Conservation (phyloP, 352 stramenopile species). For the Phytopythium kandeliae region DNA sequence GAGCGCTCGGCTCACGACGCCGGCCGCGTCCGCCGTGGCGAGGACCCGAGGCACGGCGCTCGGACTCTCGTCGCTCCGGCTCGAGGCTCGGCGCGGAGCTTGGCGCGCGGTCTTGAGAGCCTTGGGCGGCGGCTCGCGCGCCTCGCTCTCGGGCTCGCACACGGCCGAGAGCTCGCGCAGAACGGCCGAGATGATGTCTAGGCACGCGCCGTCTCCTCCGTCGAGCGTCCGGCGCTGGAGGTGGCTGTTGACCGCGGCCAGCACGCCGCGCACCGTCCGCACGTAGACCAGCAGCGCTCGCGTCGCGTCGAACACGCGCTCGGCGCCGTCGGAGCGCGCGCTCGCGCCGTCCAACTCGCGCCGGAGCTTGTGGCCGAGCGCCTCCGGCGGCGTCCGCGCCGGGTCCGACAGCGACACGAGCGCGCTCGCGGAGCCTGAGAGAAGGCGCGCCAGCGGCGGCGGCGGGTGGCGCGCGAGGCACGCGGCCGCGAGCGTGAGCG, state of each 20-base stretch:
- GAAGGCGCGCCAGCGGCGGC: slow-evolving; percentile 21
- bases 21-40: slow-evolving; percentile 23
- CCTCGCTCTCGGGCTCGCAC: slow-evolving; percentile 6
- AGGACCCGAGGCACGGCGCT: not conserved
- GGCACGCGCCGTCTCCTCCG: slow-evolving; percentile 23
- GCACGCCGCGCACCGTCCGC: slow-evolving; percentile 27
- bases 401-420: slow-evolving; percentile 21
- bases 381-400: not conserved
- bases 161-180: slow-evolving; percentile 11
- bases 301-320: slow-evolving; percentile 22
- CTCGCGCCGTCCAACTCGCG: not conserved
- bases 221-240: slow-evolving; percentile 14
- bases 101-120: not conserved
- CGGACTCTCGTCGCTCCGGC: too few species aligned
- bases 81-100: not conserved
- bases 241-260: slow-evolving; percentile 37
- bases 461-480: slow-evolving; percentile 47
- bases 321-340: not conserved
- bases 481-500: slow-evolving; percentile 35
- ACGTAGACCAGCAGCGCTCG: slow-evolving; percentile 33
- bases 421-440: slow-evolving; percentile 37
- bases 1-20: slow-evolving; percentile 47
- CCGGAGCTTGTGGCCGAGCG: slow-evolving; percentile 12
- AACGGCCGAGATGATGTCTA: slow-evolving; percentile 26
- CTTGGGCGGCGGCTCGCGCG: not conserved